phyloP scores from a whole-genome alignment of 1,284 basidiomycete genomes.

The Austroboletus sp. region DNA sequence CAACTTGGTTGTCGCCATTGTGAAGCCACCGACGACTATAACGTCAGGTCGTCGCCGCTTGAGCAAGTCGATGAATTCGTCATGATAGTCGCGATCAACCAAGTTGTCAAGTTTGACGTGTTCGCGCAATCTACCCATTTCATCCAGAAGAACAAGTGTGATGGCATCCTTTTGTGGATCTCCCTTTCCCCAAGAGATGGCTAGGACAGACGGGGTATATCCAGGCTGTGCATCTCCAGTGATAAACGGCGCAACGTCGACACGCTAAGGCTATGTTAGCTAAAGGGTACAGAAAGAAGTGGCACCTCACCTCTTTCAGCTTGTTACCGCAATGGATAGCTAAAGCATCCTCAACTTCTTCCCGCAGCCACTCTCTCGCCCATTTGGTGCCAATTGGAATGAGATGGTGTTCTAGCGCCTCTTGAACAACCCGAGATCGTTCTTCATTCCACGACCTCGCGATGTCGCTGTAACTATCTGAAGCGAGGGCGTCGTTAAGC shows the following conservation, averaged over 20 bases:
- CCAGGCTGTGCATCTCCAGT: conserved; percentile 59
- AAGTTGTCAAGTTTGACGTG: conserved; percentile 87
- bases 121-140: conserved; percentile 82
- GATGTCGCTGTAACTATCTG: conserved; percentile 80
- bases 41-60: conserved; percentile 81
- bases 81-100: conserved; percentile 56
- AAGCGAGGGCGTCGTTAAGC: conserved; percentile 78
- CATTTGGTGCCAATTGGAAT: conserved; percentile 81
- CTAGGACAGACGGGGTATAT: conserved; percentile 79
- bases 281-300: conserved; percentile 13
- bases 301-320: conserved; percentile 60
- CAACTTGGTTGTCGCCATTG: conserved; percentile 72
- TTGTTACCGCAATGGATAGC: conserved; percentile 61
- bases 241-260: conserved; percentile 70
- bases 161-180: conserved; percentile 89
- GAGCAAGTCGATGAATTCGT: conserved; percentile 78
- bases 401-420: conserved; percentile 73
- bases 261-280: conserved; percentile 42
- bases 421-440: conserved; percentile 71
- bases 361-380: conserved; percentile 83
- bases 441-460: conserved; percentile 91
- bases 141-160: conserved; percentile 79
- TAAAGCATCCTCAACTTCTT: conserved; percentile 84
- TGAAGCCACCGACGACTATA: conserved; percentile 85
- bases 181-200: conserved; percentile 91